A percentile compares a stretch with the other conserved stretches of the same genome.
phyloP scores from a whole-genome alignment of 257 asterid genomes.

The Cruciata laevipes region DNA sequence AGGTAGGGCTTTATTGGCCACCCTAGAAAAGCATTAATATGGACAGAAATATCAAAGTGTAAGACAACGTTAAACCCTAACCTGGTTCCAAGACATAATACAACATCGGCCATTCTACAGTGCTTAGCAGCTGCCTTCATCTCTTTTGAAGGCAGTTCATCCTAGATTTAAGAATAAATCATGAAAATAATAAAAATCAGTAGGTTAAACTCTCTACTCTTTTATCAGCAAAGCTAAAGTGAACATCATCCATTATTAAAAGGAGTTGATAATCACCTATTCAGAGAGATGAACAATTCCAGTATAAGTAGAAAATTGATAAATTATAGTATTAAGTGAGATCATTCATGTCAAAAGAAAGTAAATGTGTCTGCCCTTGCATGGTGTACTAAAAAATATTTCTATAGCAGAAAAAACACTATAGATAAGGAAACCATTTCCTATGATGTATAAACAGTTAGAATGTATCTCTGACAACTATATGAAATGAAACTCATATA shows the following conservation, averaged over 20 bases:
- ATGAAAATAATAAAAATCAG: constrained; percentile 3
- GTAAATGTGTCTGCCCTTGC: background rate
- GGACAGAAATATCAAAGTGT: background rate
- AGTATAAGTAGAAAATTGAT: background rate
- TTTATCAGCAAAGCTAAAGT: background rate
- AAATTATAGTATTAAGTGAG: background rate
- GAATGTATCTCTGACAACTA: background rate
- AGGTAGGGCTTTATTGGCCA: background rate
- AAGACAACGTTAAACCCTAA: constrained; percentile 14
- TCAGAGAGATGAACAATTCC: background rate
- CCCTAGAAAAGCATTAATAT: background rate
- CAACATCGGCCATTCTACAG: constrained; percentile 90
- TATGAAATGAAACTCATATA: background rate
- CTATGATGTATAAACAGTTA: background rate
- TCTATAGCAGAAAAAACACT: background rate
- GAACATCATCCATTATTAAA: background rate
- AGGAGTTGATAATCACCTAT: background rate
- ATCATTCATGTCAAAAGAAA: background rate
- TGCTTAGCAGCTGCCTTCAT: constrained; percentile 86
- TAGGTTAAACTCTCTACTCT: background rate
- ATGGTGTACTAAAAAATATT: background rate
- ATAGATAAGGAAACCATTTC: background rate
- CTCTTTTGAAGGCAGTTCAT: constrained; percentile 89
- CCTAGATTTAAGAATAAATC: constrained; percentile 29
- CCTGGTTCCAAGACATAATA: constrained; percentile 95